These are phyloP conservation scores for Brassica cretica DNA, from an alignment of 345 rosid genomes.

Conservation along the genomic window DNA sequence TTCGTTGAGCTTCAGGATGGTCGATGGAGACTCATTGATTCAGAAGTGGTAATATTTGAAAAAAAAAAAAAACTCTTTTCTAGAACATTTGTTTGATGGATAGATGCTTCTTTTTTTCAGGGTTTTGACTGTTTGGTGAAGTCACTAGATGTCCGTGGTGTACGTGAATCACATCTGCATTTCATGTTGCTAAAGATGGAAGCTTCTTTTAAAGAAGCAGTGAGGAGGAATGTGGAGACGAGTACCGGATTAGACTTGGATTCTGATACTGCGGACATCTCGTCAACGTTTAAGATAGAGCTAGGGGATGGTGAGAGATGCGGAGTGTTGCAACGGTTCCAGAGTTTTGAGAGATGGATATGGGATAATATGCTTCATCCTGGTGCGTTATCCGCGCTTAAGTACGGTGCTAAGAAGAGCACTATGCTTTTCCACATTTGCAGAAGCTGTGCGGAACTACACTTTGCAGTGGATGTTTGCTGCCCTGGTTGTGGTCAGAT, in stretches of 20 bases:
- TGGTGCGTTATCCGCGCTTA: slow-evolving; percentile 44
- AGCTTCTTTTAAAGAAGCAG: slow-evolving; percentile 65
- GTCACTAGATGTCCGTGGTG: slow-evolving; percentile 78
- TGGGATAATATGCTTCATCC: slow-evolving; percentile 46
- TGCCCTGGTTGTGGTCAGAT: slow-evolving; percentile 58
- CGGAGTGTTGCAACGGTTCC: slow-evolving; percentile 57
- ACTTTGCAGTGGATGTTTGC: slow-evolving; percentile 42
- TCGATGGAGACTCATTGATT: slow-evolving; percentile 79
- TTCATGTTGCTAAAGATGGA: slow-evolving; percentile 71
- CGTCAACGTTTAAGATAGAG: slow-evolving; percentile 62
- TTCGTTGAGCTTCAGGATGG: slow-evolving; percentile 77
- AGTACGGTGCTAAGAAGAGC: slow-evolving; percentile 63
- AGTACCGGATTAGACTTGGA: slow-evolving; percentile 43
- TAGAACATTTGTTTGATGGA: slow-evolving; percentile 5
- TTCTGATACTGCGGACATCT: slow-evolving; percentile 53
- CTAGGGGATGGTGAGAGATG: slow-evolving; percentile 54
- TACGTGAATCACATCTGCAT: slow-evolving; percentile 72
- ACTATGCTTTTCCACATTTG: slow-evolving; percentile 51
- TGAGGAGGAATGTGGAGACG: slow-evolving; percentile 41
- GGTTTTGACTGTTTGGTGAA: slow-evolving; percentile 64
- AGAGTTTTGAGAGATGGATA: slow-evolving; percentile 82
- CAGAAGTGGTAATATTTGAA: slow-evolving; percentile 58
- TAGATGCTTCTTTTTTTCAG: slow-evolving; percentile 41
- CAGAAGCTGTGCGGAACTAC: slow-evolving; percentile 55
- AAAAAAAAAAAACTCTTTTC: neutral